Base-by-base conservation (phyloP, 345 rosid species). In the Salix arbutifolia region DNA sequence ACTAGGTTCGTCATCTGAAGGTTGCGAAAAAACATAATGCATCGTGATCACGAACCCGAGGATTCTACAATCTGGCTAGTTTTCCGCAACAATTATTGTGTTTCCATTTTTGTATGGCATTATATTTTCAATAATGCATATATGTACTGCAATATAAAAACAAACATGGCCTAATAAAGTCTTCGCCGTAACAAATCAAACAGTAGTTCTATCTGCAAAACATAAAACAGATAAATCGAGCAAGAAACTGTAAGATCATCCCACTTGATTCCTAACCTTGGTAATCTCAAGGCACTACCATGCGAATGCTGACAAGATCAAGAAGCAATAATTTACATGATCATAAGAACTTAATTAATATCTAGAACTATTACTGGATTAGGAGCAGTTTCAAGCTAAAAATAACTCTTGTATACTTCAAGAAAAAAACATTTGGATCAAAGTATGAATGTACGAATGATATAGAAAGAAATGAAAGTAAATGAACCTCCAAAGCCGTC, bases 401-500 rank as follows among this genome's bases (percentile, higher is more conserved):
- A 48, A 16, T 48, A 48, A 48, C 53, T 48, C 19, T 19, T 48
- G 53, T 48, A 16, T 48, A 48, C 7, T 19, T 48, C 53, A 17
- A 48, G 53, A 48, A 48, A 48, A 44, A 48, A 48, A 40, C 21
- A 5, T 16, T 48, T 48, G 53, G 18, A 40, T 10, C 18, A 16
- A 16, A 48, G 6, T 1, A 48, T 48, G 53, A 48, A 48, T 48
- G 53, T 48, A 48, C 1, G 19, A 17, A 48, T 16, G 53, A 48
- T 17, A 16, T 48, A 16, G 18, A 40, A 48, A 48, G 53, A 48
- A 48, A 48, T 48, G 19, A 1, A 35, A 73, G 61, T 6, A 35
- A 78, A 78, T 79, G 5, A 77, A 90, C 97, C 97, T 87, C 91
- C 94, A 82, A 90, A 90, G 73, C 90, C 89, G 79, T 90, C 92